Conservation (phyloP, 2,329 filamentous ascomycete genomes). For the Fusarium sp. region DNA sequence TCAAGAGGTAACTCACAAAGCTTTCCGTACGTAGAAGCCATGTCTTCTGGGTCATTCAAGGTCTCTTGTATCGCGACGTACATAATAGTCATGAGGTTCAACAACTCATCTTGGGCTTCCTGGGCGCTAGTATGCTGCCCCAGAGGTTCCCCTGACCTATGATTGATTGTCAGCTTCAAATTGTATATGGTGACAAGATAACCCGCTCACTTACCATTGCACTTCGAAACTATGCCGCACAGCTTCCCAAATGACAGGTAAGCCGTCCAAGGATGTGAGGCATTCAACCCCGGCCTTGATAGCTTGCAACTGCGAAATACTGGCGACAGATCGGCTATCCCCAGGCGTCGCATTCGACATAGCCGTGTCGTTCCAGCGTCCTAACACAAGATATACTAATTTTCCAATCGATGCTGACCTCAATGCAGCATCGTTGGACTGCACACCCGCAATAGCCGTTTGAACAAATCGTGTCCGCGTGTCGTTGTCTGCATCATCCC, state of each 20-base stretch:
- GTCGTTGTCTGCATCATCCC: slow-evolving; percentile 73
- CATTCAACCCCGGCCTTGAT: slow-evolving; percentile 67
- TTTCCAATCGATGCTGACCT: slow-evolving; percentile 67
- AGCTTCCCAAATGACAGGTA: slow-evolving; percentile 64
- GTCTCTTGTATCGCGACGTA: slow-evolving; percentile 70
- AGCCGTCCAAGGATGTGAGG: slow-evolving; percentile 63
- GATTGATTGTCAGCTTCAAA: slow-evolving; percentile 46
- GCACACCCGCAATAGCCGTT: slow-evolving; percentile 60
- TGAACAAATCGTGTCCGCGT: slow-evolving; percentile 68
- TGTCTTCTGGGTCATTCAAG: slow-evolving; percentile 63
- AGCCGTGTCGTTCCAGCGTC: slow-evolving; percentile 77
- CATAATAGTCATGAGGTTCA: slow-evolving; percentile 73
- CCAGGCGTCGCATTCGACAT: slow-evolving; percentile 59
- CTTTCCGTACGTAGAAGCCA: slow-evolving; percentile 60
- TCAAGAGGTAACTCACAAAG: slow-evolving; percentile 59
- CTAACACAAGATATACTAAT: slow-evolving; percentile 72
- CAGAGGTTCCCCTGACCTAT: slow-evolving; percentile 60
- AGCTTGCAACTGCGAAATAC: slow-evolving; percentile 66
- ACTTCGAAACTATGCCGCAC: slow-evolving; percentile 63
- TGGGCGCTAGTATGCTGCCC: slow-evolving; percentile 58
- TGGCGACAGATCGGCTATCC: slow-evolving; percentile 63
- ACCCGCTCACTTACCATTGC: slow-evolving; percentile 60
- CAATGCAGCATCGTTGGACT: slow-evolving; percentile 60
- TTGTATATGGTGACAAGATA: background rate
- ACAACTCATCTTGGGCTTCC: slow-evolving; percentile 69